phyloP scores from a whole-genome alignment of 2,329 filamentous ascomycete species.

The Colletotrichum sp. region DNA sequence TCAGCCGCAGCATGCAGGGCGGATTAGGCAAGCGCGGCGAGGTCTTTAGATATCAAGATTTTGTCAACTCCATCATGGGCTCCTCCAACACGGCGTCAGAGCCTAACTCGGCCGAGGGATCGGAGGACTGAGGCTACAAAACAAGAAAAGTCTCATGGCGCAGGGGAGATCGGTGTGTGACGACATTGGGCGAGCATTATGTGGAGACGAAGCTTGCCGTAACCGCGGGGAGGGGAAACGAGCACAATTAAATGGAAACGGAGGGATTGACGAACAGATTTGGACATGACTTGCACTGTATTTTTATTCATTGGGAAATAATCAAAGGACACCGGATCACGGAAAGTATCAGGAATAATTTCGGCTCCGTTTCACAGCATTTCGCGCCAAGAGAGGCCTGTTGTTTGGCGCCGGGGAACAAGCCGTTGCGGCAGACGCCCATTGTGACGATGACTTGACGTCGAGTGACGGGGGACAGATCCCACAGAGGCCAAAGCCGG shows the following conservation, averaged over 20 bases:
- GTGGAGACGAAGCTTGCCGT: background rate
- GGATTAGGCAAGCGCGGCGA: slow-evolving; percentile 74
- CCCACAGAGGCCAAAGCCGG: background rate
- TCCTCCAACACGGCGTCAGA: slow-evolving; percentile 47
- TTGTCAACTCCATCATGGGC: slow-evolving; percentile 75
- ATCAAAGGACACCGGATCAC: background rate
- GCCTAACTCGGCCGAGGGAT: slow-evolving; percentile 27
- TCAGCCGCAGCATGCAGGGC: slow-evolving; percentile 67
- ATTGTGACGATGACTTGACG: background rate
- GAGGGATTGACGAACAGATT: slow-evolving; percentile 5
- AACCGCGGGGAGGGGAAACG: background rate
- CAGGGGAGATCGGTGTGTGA: background rate
- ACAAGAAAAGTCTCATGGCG: background rate
- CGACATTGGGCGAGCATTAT: slow-evolving; percentile 3
- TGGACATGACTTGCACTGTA: slow-evolving; percentile 7
- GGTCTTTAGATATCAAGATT: slow-evolving; percentile 93
- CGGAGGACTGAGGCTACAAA: slow-evolving; percentile 18
- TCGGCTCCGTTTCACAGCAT: slow-evolving; percentile 10
- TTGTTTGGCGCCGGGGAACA: background rate
- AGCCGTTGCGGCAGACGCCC: background rate
- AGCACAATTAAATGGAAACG: slow-evolving; percentile 6
- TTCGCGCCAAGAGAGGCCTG: background rate
- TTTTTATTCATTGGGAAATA: background rate
- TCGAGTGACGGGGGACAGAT: background rate
- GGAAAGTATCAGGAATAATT: background rate